A percentile compares a stretch with the other conserved stretches of the same genome.
phyloP scores from a whole-genome alignment of 345 rosid species.

The Hibiscus syriacus region DNA sequence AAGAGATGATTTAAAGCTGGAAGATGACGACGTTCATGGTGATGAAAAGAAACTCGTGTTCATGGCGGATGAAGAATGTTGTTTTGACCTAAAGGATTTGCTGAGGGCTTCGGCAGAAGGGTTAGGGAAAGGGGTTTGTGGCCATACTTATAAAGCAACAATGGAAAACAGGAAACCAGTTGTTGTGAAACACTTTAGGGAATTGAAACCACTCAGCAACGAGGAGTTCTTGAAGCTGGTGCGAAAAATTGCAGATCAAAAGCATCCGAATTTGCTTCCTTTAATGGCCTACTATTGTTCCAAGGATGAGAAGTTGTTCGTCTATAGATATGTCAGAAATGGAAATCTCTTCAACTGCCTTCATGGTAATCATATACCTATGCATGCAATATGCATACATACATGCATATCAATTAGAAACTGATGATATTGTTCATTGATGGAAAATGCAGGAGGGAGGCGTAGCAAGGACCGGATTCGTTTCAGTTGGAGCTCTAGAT shows the following conservation, averaged over 20 bases:
- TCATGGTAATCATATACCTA: conserved; percentile 27
- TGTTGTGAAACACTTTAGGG: conserved; percentile 37
- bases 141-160: conserved; percentile 37
- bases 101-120: conserved; percentile 46
- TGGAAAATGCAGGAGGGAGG: conserved; percentile 25
- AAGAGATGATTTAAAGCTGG: neutral
- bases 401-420: too few species aligned
- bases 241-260: conserved; percentile 18
- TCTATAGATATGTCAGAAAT: conserved; percentile 31
- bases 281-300: conserved; percentile 64
- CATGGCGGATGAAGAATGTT: conserved; percentile 15
- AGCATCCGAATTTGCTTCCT: conserved; percentile 50
- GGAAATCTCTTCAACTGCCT: conserved; percentile 47
- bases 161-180: conserved; percentile 27
- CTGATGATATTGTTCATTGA: too few species aligned
- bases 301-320: conserved; percentile 52
- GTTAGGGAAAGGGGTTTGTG: conserved; percentile 43
- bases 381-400: too few species aligned
- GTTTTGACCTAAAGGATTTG: conserved; percentile 32
- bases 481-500: conserved; percentile 40
- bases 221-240: conserved; percentile 37
- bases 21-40: neutral
- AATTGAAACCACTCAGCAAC: conserved; percentile 39
- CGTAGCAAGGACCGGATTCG: conserved; percentile 29
- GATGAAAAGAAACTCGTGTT: conserved; percentile 17